Base-by-base conservation (phyloP, 2,329 filamentous ascomycete genomes). In the Trichoderma aggressivum region DNA sequence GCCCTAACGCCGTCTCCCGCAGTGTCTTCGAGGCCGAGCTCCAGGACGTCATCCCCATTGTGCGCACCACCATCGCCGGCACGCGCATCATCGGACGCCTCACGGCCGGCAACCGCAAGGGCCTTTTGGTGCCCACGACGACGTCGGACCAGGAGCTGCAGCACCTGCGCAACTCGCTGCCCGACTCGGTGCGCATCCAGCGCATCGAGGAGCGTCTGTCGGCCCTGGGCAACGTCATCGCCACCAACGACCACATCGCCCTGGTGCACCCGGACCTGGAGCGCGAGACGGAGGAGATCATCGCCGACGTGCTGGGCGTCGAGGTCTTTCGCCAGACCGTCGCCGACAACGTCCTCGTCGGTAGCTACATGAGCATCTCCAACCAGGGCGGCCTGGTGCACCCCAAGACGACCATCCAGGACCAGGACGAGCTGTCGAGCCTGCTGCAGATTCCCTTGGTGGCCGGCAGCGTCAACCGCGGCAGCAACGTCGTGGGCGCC, bases 91-190 rank as follows among this genome's bases (percentile, higher is more conserved):
- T 99, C 79, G 96, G 96, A 72, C 91, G 96, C 76, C 88, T 99
- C 84, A 98, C 96, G 76, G 92, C 95, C 80, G 96, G 93, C 78
- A 99, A 99, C 89, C 93, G 94, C 81, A 97, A 97, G 82, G 96
- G 96, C 77, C 92, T 99, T 74, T 90, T 99, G 74, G 95, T 99
- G 70, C 96, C 96, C 73, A 98, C 95, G 70, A 94, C 91, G 72
- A 98, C 96, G 73, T 97, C 94, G 76, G 96, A 99, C 84, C 96
- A 99, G 86, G 96, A 99, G 86, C 88, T 99, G 74, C 94, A 98
- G 84, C 96, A 99, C 83, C 87, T 99, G 77, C 92, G 96, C 78
- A 98, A 99, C 83, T 94, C 92, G 71, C 90, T 99, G 75, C 96
- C 96, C 50, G 95, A 98, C 81, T 84, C 86, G 72, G 93, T 99